Evolutionary conservation across 2,329 filamentous ascomycete species (phyloP).

Genomic region (Talaromyces sp.): DNA sequence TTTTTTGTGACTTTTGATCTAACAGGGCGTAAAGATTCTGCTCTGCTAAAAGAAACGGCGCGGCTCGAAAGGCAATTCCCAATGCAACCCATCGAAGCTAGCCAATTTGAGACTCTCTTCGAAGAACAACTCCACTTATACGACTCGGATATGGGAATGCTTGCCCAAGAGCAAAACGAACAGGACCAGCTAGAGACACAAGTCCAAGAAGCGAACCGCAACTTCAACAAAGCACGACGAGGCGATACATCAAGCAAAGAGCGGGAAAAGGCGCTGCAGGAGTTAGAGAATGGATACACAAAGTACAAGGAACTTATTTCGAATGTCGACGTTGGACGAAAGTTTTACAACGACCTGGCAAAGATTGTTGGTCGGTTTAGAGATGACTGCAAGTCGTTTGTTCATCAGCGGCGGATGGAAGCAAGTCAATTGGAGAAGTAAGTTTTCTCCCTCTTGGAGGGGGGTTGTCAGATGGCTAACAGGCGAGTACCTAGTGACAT

Average conservation of each 20-base stretch:
- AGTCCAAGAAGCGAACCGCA: slow-evolving; percentile 68
- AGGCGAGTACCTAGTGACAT: slow-evolving; percentile 44
- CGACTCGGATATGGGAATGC: slow-evolving; percentile 66
- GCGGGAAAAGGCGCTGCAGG: slow-evolving; percentile 80
- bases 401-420: slow-evolving; percentile 73
- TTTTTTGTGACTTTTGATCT: neutral
- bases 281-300: slow-evolving; percentile 83
- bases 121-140: slow-evolving; percentile 77
- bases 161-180: slow-evolving; percentile 67
- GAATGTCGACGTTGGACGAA: slow-evolving; percentile 84
- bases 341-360: slow-evolving; percentile 95
- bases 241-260: slow-evolving; percentile 65
- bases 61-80: slow-evolving; percentile 82
- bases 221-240: slow-evolving; percentile 67
- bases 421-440: slow-evolving; percentile 73
- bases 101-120: slow-evolving; percentile 89
- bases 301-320: slow-evolving; percentile 95
- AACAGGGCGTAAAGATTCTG: slow-evolving; percentile 49
- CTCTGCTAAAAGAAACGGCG: slow-evolving; percentile 76
- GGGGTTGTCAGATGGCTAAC: neutral
- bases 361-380: slow-evolving; percentile 81
- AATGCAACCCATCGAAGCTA: slow-evolving; percentile 75
- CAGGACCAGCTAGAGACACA: slow-evolving; percentile 68
- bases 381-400: slow-evolving; percentile 74
- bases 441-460: slow-evolving; percentile 19